Evolutionary conservation across 345 rosid species (phyloP).

Genomic region (Moricandia moricandioides): DNA sequence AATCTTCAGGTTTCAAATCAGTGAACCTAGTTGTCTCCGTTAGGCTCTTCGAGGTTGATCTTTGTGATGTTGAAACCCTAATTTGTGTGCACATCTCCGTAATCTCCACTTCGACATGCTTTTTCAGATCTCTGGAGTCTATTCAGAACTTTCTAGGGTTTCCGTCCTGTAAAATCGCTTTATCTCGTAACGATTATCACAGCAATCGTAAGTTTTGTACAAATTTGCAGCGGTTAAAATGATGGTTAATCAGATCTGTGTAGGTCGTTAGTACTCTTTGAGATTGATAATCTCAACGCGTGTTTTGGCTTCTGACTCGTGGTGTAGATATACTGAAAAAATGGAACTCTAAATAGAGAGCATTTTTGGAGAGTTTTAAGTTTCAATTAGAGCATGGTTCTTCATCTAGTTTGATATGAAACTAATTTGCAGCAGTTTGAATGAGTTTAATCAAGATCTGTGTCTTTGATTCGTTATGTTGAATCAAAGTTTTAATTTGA

Average conservation of each 20-base stretch:
- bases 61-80: neutral
- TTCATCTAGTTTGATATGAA: neutral
- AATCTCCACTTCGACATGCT: neutral
- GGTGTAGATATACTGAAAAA: neutral
- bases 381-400: neutral
- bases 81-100: neutral
- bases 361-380: neutral
- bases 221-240: neutral
- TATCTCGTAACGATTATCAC: neutral
- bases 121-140: neutral
- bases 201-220: neutral
- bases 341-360: neutral
- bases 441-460: neutral
- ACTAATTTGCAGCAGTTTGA: neutral
- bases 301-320: neutral
- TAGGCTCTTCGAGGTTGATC: neutral
- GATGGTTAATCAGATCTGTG: neutral
- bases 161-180: neutral
- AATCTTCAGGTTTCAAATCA: neutral
- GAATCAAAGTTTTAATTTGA: neutral
- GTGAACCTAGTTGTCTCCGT: neutral
- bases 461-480: constrained; percentile 8
- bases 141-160: constrained; percentile 1
- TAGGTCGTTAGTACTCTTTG: neutral
- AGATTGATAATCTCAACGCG: neutral